Conservation (phyloP, 352 stramenopile species). For the Phytophthora europaea region DNA sequence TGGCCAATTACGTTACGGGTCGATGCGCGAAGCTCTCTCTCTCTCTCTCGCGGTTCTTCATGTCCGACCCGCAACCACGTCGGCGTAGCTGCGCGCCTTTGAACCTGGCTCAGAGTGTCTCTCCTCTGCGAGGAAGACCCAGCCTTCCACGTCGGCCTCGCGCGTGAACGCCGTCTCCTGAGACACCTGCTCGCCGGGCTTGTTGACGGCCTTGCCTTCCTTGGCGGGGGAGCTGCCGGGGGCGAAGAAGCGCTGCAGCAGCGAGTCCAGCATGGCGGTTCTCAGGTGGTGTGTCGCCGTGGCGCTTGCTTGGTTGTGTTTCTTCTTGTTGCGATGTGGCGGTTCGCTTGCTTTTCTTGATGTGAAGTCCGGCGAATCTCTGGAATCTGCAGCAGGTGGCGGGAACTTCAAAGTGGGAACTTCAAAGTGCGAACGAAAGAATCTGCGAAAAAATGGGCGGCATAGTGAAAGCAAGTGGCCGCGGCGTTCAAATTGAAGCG, state of each 20-base stretch:
- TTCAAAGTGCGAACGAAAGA: constrained; percentile 25
- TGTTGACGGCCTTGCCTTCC: constrained; percentile 9
- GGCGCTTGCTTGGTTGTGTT: background rate
- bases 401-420: constrained; percentile 30
- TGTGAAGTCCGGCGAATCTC: background rate
- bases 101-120: constrained; percentile 20
- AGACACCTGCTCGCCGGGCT: constrained; percentile 30
- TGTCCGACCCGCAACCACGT: constrained; percentile 48
- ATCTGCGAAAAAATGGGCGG: constrained; percentile 28
- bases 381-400: constrained; percentile 13
- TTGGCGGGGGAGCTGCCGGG: constrained; percentile 15
- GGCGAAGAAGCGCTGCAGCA: constrained; percentile 49
- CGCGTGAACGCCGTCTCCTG: constrained; percentile 47
- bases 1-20: constrained; percentile 1
- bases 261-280: constrained; percentile 44
- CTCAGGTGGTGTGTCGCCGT: constrained; percentile 4
- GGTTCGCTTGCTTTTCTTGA: constrained; percentile 17
- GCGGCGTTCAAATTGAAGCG: background rate
- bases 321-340: constrained; percentile 6
- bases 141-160: constrained; percentile 55
- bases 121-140: constrained; percentile 57
- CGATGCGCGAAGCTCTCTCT: background rate
- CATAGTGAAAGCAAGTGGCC: constrained; percentile 27
- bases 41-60: constrained; percentile 14
- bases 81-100: constrained; percentile 52